Conservation (phyloP, 345 rosid species). For the Streptanthus diversifolius region DNA sequence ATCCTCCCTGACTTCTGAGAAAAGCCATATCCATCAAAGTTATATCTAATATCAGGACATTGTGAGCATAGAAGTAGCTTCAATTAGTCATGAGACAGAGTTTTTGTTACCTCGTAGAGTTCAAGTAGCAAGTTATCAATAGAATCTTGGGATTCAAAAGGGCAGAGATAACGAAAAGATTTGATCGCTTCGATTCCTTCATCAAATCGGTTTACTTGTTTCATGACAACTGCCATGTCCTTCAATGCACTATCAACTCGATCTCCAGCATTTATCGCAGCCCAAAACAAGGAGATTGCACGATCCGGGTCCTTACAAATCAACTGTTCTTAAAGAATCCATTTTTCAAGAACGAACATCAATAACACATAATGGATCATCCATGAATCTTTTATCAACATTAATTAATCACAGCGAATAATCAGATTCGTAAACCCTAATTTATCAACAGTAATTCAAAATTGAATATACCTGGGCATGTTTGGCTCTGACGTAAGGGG, state of each 20-base stretch:
- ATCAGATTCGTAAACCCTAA: background rate
- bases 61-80: background rate
- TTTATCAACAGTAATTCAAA: background rate
- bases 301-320: slow-evolving; percentile 61
- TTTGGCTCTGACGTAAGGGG: slow-evolving; percentile 74
- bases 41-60: background rate
- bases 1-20: slow-evolving; percentile 26
- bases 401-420: background rate
- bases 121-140: slow-evolving; percentile 82
- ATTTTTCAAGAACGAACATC: background rate
- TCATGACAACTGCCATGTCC: slow-evolving; percentile 78
- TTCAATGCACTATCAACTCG: slow-evolving; percentile 66
- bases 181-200: slow-evolving; percentile 88
- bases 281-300: slow-evolving; percentile 71
- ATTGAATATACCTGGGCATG: slow-evolving; percentile 54
- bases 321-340: slow-evolving; percentile 38
- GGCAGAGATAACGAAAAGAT: slow-evolving; percentile 68
- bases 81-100: background rate
- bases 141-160: slow-evolving; percentile 68
- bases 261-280: slow-evolving; percentile 76
- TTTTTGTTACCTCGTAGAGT: slow-evolving; percentile 57
- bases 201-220: slow-evolving; percentile 54
- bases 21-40: background rate
- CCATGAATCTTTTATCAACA: background rate
- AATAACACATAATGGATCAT: background rate